Percentiles rank a stretch among this genome's conserved stretches.
phyloP scores from a whole-genome alignment of 2,329 filamentous ascomycete species.

The Aspergillus floridensis region DNA sequence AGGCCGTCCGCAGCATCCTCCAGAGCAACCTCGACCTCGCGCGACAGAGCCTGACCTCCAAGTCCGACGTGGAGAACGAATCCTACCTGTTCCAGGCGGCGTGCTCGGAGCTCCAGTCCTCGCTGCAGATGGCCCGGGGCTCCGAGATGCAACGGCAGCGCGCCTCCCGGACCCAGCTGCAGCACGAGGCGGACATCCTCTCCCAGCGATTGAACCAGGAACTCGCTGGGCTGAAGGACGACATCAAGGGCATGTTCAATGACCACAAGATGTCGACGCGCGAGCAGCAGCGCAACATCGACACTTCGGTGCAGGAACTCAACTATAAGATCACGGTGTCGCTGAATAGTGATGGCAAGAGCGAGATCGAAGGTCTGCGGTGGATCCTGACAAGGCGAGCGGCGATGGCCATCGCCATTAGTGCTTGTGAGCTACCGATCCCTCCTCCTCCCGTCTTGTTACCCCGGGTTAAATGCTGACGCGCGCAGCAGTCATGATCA shows the following conservation, averaged over 20 bases:
- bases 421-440: slow-evolving; percentile 45
- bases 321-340: slow-evolving; percentile 94
- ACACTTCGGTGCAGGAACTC: slow-evolving; percentile 87
- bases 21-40: slow-evolving; percentile 78
- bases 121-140: slow-evolving; percentile 75
- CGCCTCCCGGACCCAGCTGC: slow-evolving; percentile 77
- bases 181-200: slow-evolving; percentile 93
- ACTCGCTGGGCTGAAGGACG: slow-evolving; percentile 75
- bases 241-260: slow-evolving; percentile 93
- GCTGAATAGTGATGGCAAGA: slow-evolving; percentile 85
- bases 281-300: slow-evolving; percentile 80
- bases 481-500: slow-evolving; percentile 44
- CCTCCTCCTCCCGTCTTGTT: background rate
- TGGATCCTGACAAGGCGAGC: slow-evolving; percentile 76
- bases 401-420: slow-evolving; percentile 56
- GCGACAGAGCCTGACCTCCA: slow-evolving; percentile 76
- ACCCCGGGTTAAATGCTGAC: slow-evolving; percentile 11
- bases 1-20: slow-evolving; percentile 76
- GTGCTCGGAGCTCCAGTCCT: slow-evolving; percentile 85
- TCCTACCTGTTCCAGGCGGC: slow-evolving; percentile 91
- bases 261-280: slow-evolving; percentile 90
- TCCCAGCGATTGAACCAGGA: slow-evolving; percentile 83
- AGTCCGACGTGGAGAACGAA: slow-evolving; percentile 92
- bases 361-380: slow-evolving; percentile 83
- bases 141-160: slow-evolving; percentile 77